phyloP scores from a whole-genome alignment of 345 rosid species.

The Eucalyptus curtisii region DNA sequence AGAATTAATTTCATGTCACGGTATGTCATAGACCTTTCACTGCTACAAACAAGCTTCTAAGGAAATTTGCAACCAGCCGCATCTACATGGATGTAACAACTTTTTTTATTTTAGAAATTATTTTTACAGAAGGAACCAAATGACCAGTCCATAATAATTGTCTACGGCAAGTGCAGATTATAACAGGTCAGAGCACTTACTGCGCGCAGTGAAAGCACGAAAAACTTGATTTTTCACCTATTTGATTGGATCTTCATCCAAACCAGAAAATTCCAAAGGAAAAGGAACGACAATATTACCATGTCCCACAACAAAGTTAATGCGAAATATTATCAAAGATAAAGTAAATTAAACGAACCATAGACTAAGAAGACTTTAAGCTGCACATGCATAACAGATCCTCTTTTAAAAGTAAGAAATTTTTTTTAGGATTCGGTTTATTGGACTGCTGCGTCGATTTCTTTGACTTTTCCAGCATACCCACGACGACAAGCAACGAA shows the following conservation, averaged over 20 bases:
- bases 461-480: not conserved
- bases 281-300: constrained; percentile 1
- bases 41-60: not conserved
- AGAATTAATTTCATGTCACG: not conserved
- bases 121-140: not conserved
- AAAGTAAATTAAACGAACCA: not conserved
- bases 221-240: not conserved
- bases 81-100: not conserved
- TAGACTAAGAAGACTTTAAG: not conserved
- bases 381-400: not conserved
- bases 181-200: not conserved
- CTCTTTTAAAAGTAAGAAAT: not conserved
- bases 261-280: constrained; percentile 51
- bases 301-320: not conserved
- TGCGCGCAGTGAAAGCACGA: not conserved
- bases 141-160: not conserved
- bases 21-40: not conserved
- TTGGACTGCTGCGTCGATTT: not conserved
- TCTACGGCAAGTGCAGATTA: not conserved
- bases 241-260: constrained; percentile 13
- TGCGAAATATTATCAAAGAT: not conserved
- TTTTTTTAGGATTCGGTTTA: not conserved
- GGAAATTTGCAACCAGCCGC: not conserved
- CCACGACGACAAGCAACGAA: not conserved
- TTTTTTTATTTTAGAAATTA: not conserved